These are phyloP conservation scores for Bifiguratus adelaidae DNA, from an alignment of 192 early-diverging fungal genomes.

Conservation along the genomic window DNA sequence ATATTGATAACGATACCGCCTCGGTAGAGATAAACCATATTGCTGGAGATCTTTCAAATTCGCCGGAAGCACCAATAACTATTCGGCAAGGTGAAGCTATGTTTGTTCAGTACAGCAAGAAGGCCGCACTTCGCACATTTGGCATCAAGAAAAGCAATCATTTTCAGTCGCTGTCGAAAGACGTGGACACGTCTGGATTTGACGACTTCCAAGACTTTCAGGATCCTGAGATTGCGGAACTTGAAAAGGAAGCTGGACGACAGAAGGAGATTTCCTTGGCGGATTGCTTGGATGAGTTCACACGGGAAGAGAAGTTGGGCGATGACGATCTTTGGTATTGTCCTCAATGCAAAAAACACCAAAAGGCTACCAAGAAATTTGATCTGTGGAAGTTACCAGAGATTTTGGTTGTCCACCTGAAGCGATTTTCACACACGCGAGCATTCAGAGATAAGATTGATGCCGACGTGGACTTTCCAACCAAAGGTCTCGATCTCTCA, in stretches of 20 bases:
- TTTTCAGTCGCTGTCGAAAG: too few relatives aligned
- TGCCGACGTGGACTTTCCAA: constrained; percentile 59
- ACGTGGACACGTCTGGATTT: not conserved
- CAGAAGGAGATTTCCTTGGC: constrained; percentile 39
- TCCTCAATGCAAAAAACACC: constrained; percentile 63
- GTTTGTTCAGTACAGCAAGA: constrained; percentile 2
- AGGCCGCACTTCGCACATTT: constrained; percentile 10
- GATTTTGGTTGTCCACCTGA: constrained; percentile 72
- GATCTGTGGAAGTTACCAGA: constrained; percentile 73
- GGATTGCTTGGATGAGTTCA: constrained; percentile 68
- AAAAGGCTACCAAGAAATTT: constrained; percentile 66
- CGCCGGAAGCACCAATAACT: too few relatives aligned
- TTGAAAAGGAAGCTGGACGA: not conserved
- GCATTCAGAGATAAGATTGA: constrained; percentile 66
- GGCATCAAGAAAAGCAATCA: too few relatives aligned
- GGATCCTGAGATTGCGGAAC: constrained; percentile 5
- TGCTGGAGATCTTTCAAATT: too few relatives aligned
- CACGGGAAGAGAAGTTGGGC: constrained; percentile 58
- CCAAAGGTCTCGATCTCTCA: constrained; percentile 49
- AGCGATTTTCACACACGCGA: constrained; percentile 64
- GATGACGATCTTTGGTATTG: constrained; percentile 78
- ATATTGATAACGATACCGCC: too few relatives aligned
- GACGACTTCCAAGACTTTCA: constrained; percentile 10
- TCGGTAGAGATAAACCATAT: too few relatives aligned
- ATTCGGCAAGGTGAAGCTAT: constrained; percentile 21